A percentile compares a stretch with the other conserved stretches of the same genome.
phyloP scores from a whole-genome alignment of 2,329 filamentous ascomycete genomes.

The Onygenales sp. region DNA sequence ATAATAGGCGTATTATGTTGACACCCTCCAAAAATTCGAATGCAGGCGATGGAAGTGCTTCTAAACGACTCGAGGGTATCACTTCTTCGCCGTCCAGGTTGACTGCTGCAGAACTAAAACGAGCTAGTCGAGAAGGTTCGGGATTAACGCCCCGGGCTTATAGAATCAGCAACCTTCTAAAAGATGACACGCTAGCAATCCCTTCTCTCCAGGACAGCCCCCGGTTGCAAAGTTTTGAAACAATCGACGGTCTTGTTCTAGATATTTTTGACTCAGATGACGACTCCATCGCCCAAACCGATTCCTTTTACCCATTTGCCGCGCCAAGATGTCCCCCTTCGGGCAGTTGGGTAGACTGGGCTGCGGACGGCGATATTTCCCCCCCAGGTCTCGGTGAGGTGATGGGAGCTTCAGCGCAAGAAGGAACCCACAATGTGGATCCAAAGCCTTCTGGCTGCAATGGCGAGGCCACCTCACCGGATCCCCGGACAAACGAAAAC shows the following conservation, averaged over 20 bases:
- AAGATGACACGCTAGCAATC: constrained; percentile 12
- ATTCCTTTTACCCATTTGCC: constrained; percentile 21
- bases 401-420: not conserved
- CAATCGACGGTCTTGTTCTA: constrained; percentile 27
- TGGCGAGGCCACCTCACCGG: not conserved
- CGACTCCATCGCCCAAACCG: constrained; percentile 15
- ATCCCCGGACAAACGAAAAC: not conserved
- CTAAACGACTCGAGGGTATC: constrained; percentile 16
- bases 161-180: constrained; percentile 18
- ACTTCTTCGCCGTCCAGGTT: constrained; percentile 20
- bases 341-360: constrained; percentile 29
- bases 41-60: constrained; percentile 8
- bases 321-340: constrained; percentile 15
- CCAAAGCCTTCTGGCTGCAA: too few species aligned
- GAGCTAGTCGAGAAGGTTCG: constrained; percentile 17
- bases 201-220: constrained; percentile 17
- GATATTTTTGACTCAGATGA: constrained; percentile 28
- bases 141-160: constrained; percentile 15
- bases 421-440: not conserved
- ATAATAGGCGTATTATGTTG: constrained; percentile 41
- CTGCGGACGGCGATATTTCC: constrained; percentile 27
- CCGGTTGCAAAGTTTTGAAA: constrained; percentile 18
- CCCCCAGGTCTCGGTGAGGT: constrained; percentile 8
- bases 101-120: constrained; percentile 25
- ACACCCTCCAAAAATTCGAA: constrained; percentile 20